Evolutionary conservation across 2,329 filamentous ascomycete species (phyloP), one percentile per base, ranked within the genome.

Genomic region (Xylariaceae sp.): DNA sequence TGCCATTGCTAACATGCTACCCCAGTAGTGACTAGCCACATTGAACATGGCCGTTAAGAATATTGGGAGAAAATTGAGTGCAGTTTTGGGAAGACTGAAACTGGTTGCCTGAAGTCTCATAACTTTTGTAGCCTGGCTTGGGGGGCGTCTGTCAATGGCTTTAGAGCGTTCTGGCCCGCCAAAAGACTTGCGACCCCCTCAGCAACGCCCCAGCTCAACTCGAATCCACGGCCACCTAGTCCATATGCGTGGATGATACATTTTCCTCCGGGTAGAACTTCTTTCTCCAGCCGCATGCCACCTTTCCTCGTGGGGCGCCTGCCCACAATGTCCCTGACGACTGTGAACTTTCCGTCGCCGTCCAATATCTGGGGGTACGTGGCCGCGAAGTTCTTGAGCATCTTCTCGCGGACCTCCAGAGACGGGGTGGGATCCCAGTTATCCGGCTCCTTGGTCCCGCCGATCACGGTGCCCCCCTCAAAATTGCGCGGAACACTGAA

Each of bases 401-500:
- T 52, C 18, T 46, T 50, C 23, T 59, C 52, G 13, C 75, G 56
- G 0, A 68, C 66, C 29, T 66, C 64, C 2, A 43, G 37, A 0
- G 63, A 70, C 2, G 75, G 68, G 13, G 63, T 56, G 0, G 64
- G 51, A 29, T 70, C 61, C 70, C 71, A 77, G 50, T 79, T 61
- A 35, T 70, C 57, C 1, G 67, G 63, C 47, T 81, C 70, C 51
- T 80, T 81, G 8, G 77, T 83, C 0, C 78, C 78, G 5, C 78
- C 79, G 14, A 83, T 70, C 24, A 83, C 63, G 0, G 77, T 82
- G 3, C 78, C 78, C 3, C 77, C 77, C 21, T 72, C 63, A 17
- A 77, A 70, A 7, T 68, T 70, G 3, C 79, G 67, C 1, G 78
- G 76, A 5, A 83, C 72, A 29, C 68, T 67, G 42, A 82, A 81